These are phyloP conservation scores for Sutorius australiensis DNA, from an alignment of 768 basidiomycete species.

Conservation along the genomic window DNA sequence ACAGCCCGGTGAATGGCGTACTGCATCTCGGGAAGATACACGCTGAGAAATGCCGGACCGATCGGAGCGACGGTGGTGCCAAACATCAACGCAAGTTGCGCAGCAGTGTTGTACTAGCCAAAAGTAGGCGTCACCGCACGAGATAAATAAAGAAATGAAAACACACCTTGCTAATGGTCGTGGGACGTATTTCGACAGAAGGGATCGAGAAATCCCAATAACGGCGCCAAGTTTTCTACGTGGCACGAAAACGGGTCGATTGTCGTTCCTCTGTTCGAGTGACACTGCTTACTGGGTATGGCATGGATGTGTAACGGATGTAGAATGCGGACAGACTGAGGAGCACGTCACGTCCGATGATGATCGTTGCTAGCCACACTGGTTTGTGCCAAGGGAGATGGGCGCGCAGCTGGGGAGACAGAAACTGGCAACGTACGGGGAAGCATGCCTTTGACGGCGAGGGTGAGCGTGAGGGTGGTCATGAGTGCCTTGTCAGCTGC, in stretches of 20 bases:
- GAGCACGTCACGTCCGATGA: conserved; percentile 85
- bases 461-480: conserved; percentile 86
- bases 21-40: conserved; percentile 69
- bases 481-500: conserved; percentile 95
- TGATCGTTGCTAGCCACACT: conserved; percentile 84
- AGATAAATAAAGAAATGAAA: background rate
- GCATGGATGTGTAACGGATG: conserved; percentile 87
- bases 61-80: conserved; percentile 82
- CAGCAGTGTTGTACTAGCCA: conserved; percentile 79
- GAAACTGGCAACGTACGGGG: conserved; percentile 57
- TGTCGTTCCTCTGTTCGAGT: background rate
- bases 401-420: background rate
- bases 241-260: conserved; percentile 3
- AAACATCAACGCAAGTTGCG: conserved; percentile 92
- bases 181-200: conserved; percentile 92
- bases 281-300: conserved; percentile 59
- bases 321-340: conserved; percentile 88
- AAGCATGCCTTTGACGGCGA: conserved; percentile 79
- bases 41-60: conserved; percentile 52
- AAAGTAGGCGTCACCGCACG: background rate
- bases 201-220: conserved; percentile 98
- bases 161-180: conserved; percentile 84
- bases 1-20: conserved; percentile 37
- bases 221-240: conserved; percentile 82
- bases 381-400: background rate